Conservation (phyloP, 2,329 filamentous ascomycete genomes). For the Hortaea sp. region DNA sequence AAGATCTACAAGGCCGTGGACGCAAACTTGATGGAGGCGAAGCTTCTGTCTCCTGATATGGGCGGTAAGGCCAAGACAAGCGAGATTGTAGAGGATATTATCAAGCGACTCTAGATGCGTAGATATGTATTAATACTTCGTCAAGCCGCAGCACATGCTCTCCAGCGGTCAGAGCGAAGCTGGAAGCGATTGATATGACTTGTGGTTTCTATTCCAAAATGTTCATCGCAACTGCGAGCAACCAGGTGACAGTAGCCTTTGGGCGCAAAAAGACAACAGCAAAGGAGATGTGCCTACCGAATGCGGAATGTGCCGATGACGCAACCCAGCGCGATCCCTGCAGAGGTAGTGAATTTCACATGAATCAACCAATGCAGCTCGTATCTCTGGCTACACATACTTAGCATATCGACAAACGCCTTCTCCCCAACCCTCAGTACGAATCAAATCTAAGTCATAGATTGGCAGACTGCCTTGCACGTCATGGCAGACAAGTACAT, state of each 20-base stretch:
- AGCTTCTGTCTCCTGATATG: constrained; percentile 76
- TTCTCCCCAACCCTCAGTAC: neutral
- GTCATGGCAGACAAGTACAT: constrained; percentile 62
- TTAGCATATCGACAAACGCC: neutral
- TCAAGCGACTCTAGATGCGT: constrained; percentile 59
- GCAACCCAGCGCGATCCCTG: neutral
- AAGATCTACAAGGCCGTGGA: constrained; percentile 89
- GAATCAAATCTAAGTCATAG: neutral
- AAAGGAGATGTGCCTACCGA: neutral
- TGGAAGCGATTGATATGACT: too few relatives aligned
- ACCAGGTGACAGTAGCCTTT: too few relatives aligned
- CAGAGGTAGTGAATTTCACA: neutral
- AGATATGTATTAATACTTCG: too few relatives aligned
- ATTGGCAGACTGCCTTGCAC: neutral
- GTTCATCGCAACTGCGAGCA: too few relatives aligned
- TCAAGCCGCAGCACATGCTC: too few relatives aligned
- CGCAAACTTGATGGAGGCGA: constrained; percentile 74
- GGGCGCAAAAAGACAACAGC: too few relatives aligned
- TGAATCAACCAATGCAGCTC: neutral
- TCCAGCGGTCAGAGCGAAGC: too few relatives aligned
- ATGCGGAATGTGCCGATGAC: neutral
- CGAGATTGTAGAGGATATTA: constrained; percentile 78
- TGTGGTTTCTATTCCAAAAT: too few relatives aligned
- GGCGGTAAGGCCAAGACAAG: constrained; percentile 78
- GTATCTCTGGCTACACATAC: neutral